Evolutionary conservation across 2,329 filamentous ascomycete genomes (phyloP), one percentile per base, ranked within the genome.

Genomic region (Alternaria triticimaculans): DNA sequence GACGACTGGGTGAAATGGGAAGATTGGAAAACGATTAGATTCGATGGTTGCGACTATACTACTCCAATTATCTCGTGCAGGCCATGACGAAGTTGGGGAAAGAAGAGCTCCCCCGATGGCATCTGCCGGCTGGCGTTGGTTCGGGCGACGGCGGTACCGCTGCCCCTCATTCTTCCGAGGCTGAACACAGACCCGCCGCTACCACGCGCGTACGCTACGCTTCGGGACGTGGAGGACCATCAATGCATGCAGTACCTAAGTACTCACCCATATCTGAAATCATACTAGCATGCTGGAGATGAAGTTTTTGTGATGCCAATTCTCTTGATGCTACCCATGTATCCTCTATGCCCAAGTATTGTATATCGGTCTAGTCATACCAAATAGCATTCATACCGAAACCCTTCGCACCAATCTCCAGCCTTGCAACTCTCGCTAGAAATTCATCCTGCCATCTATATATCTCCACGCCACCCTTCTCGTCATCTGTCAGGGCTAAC

Each of bases 341-440:
- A 4, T 33, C 18, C 7, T n/a, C 8, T 2, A 37, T 8, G 21
- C 18, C 14, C 14, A 37, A 23, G 20, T 18, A 12, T 33, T 33
- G 18, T 55, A 6, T n/a, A 51, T 33, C 6, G 73, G 65, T 10
- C 75, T 73, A 93, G 81, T 96, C 91, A 79, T 96, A 96, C 93
- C 93, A 97, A 67, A 96, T 94, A n/a, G 93, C 93, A 81, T 97
- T 97, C 93, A 97, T 97, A 2, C 93, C 93, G 78, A 97, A 97
- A 2, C 93, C 93, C n/a, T 92, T 92, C 82, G 96, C 93, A 6
- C 89, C 89, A 41, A 96, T 89, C 70, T 92, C 89, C 66, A 92
- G 84, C 66, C 92, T 86, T 15, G 93, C 93, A 8, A 96, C 93
- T 4, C 93, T 84, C 2, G 88, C 90, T 57, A 97, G 81, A 71